phyloP scores from a whole-genome alignment of 2,329 filamentous ascomycete genomes.

The Alternaria brassicicola region DNA sequence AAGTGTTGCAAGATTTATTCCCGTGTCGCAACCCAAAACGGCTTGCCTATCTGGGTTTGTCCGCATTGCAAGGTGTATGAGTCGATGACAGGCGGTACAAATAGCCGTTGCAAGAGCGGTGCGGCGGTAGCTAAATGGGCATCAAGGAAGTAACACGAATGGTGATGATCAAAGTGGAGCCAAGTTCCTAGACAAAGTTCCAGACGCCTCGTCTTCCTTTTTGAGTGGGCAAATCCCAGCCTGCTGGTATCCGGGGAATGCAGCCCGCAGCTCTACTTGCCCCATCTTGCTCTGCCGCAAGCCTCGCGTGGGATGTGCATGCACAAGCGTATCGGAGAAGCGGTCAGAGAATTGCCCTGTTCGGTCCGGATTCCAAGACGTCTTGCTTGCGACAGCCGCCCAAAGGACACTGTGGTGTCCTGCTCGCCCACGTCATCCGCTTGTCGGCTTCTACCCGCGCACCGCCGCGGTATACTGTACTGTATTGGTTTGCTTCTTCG shows the following conservation, averaged over 20 bases:
- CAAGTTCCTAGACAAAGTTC: constrained; percentile 9
- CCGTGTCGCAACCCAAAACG: constrained; percentile 7
- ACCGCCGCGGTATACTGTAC: constrained; percentile 2
- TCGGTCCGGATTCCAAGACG: constrained; percentile 10
- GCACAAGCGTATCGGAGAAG: constrained; percentile 20
- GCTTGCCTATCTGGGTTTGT: constrained; percentile 8
- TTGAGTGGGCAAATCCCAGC: constrained; percentile 20
- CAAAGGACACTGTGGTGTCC: constrained; percentile 14
- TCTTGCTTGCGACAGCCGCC: constrained; percentile 19
- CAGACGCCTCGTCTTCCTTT: constrained; percentile 25
- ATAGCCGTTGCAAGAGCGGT: neutral
- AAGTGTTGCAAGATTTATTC: constrained; percentile 9
- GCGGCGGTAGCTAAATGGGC: neutral
- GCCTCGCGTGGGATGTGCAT: constrained; percentile 34
- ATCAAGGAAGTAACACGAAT: constrained; percentile 8
- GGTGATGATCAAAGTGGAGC: constrained; percentile 16
- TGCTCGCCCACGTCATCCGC: constrained; percentile 16
- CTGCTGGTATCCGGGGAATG: constrained; percentile 33
- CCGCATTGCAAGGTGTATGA: constrained; percentile 2
- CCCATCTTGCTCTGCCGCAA: constrained; percentile 24
- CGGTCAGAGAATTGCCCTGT: constrained; percentile 32
- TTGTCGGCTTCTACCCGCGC: constrained; percentile 13
- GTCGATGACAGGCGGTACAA: constrained; percentile 1
- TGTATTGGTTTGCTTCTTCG: constrained; percentile 20
- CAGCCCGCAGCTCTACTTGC: constrained; percentile 31